Evolutionary conservation across 148 eudicot genomes (phyloP), one percentile per base, ranked within the genome.

Genomic region (Persicaria tinctoria): DNA sequence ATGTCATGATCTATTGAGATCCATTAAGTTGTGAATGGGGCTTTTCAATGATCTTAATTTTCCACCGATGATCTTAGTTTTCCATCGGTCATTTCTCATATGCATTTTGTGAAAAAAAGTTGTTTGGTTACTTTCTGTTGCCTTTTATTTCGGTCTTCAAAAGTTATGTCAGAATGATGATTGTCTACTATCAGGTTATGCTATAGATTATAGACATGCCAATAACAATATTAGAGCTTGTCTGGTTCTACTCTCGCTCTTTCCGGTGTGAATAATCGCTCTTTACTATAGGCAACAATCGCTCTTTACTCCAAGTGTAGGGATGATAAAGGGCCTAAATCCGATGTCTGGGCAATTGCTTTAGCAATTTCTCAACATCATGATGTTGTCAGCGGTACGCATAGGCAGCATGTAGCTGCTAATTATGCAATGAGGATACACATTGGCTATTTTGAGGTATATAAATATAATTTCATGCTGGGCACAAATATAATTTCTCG

Each of bases 341-440:
- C 90, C 46, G 90, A 85, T 80, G 75, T 72, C 70, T 49, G 88
- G 55, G 95, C 89, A 46, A 85, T 85, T 85, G 95, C 90, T 73
- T 84, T 90, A 78, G 95, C 87, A 59, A 82, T 90, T 71, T 87
- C 89, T 81, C 95, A 90, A 72, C 95, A 90, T 79, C 95, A 90
- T 81, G 95, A 90, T 76, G 95, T 85, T 48, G 92, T 90, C 80
- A 90, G 89, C 84, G 95, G 95, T 74, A 88, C 95, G 13, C 80
- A 88, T 74, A 84, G 87, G 78, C 90, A 90, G 55, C 95, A 90
- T 76, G 95, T 90, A 18, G 90, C 89, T 80, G 85, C 86, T 79
- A 91, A 90, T 78, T 90, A 90, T 84, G 82, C 91, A 9, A 64
- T 59, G 84, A 85, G 91, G 79, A 79, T 90, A 78, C 81, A 88